Evolutionary conservation across 2,329 filamentous ascomycete species (phyloP).

Genomic region (Stagonosporopsis tanaceti): DNA sequence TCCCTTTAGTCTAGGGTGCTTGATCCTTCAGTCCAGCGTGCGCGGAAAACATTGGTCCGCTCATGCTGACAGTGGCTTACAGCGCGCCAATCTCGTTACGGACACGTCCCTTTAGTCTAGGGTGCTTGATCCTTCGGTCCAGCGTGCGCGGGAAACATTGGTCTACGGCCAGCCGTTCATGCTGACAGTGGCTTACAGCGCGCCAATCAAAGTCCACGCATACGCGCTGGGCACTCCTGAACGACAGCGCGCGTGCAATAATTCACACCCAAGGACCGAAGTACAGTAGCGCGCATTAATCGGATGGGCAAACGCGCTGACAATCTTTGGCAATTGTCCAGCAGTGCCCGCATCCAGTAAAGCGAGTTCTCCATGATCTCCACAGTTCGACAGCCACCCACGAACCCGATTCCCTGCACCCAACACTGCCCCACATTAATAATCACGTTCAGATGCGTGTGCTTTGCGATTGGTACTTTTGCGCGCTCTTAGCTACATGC

Average conservation of each 20-base stretch:
- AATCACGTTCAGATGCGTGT: background rate
- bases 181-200: background rate
- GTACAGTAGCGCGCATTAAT: background rate
- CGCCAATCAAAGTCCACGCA: background rate
- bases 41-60: background rate
- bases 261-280: background rate
- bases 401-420: background rate
- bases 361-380: background rate
- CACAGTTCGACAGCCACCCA: background rate
- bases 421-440: background rate
- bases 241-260: slow-evolving; percentile 3
- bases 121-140: background rate
- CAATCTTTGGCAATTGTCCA: background rate
- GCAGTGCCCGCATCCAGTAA: background rate
- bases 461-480: background rate
- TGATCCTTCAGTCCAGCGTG: background rate
- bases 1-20: background rate
- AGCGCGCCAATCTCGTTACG: slow-evolving; percentile 1
- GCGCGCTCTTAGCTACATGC: background rate
- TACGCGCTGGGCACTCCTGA: background rate
- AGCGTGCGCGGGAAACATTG: background rate
- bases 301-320: background rate
- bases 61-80: background rate
- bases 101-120: background rate
- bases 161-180: background rate